Evolutionary conservation across 2,329 filamentous ascomycete genomes (phyloP).

Genomic region (Biscogniauxia marginata): DNA sequence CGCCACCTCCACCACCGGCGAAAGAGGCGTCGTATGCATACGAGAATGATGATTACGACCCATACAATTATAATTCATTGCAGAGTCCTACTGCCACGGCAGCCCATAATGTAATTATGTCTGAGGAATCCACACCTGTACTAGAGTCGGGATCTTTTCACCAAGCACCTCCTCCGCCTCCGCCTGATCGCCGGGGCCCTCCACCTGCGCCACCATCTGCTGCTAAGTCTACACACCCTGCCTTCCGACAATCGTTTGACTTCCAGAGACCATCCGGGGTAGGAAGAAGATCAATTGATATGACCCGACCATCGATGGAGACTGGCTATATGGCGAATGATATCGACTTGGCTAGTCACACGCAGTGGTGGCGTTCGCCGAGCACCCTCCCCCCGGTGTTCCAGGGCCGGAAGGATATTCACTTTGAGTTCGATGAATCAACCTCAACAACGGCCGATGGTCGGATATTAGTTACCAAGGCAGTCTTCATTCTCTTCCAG

Average conservation of each 20-base stretch:
- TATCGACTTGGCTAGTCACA: slow-evolving; percentile 71
- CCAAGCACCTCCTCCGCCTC: slow-evolving; percentile 41
- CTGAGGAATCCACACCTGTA: slow-evolving; percentile 49
- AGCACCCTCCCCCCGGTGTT: slow-evolving; percentile 78
- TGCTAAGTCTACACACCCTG: slow-evolving; percentile 1
- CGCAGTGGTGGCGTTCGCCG: slow-evolving; percentile 84
- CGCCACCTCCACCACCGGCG: slow-evolving; percentile 61
- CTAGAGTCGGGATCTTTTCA: slow-evolving; percentile 47
- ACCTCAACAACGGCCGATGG: slow-evolving; percentile 67
- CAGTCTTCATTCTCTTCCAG: slow-evolving; percentile 84
- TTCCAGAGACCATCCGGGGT: slow-evolving; percentile 49
- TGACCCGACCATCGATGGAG: slow-evolving; percentile 70
- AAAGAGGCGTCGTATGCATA: slow-evolving; percentile 41
- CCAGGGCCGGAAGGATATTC: slow-evolving; percentile 78
- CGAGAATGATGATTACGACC: slow-evolving; percentile 68
- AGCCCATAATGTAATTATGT: slow-evolving; percentile 38
- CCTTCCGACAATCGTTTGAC: slow-evolving; percentile 62
- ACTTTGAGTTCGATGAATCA: slow-evolving; percentile 79
- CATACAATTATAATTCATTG: slow-evolving; percentile 53
- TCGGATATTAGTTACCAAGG: slow-evolving; percentile 70
- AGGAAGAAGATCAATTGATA: slow-evolving; percentile 67
- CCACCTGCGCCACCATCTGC: slow-evolving; percentile 39
- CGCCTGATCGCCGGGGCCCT: slow-evolving; percentile 46
- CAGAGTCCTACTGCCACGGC: slow-evolving; percentile 25
- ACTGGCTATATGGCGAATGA: slow-evolving; percentile 86